phyloP scores from a whole-genome alignment of 495 filamentous ascomycete species.

The Tuber indicum region DNA sequence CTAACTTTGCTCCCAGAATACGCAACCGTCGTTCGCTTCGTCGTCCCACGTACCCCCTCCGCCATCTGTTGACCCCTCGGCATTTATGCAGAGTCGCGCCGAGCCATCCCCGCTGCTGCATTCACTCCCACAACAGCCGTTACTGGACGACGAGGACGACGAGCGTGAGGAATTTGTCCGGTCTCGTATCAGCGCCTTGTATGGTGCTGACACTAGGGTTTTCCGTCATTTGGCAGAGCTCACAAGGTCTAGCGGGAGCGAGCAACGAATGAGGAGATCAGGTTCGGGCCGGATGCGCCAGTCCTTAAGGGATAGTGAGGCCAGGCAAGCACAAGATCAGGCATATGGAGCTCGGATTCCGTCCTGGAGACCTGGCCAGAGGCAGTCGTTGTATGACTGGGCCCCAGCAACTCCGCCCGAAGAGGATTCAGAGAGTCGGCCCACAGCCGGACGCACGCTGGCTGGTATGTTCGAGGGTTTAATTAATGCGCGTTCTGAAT shows the following conservation, averaged over 20 bases:
- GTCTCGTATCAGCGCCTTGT: slow-evolving; percentile 17
- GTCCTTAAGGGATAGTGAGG: slow-evolving; percentile 28
- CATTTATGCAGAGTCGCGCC: slow-evolving; percentile 16
- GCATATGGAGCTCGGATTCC: slow-evolving; percentile 38
- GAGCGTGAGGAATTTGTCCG: slow-evolving; percentile 3
- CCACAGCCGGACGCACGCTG: slow-evolving; percentile 4
- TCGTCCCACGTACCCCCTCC: slow-evolving; percentile 18
- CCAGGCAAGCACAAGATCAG: slow-evolving; percentile 26
- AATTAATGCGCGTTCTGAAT: slow-evolving; percentile 5
- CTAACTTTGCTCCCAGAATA: slow-evolving; percentile 31
- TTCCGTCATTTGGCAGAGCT: background rate
- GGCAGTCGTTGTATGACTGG: slow-evolving; percentile 41
- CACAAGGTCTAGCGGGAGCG: slow-evolving; percentile 6
- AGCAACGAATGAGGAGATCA: slow-evolving; percentile 30
- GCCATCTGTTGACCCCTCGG: slow-evolving; percentile 22
- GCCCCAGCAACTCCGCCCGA: slow-evolving; percentile 34
- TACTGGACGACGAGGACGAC: slow-evolving; percentile 12
- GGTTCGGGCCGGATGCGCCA: slow-evolving; percentile 27
- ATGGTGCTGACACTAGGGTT: slow-evolving; percentile 10
- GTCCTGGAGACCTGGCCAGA: slow-evolving; percentile 38
- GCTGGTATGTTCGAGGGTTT: slow-evolving; percentile 15
- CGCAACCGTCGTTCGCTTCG: slow-evolving; percentile 21
- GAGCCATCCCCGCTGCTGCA: slow-evolving; percentile 26
- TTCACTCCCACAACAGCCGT: slow-evolving; percentile 21
- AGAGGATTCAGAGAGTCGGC: slow-evolving; percentile 24